Base-by-base conservation (phyloP, 208 protist species). In the Wallacemonas collosoma region DNA sequence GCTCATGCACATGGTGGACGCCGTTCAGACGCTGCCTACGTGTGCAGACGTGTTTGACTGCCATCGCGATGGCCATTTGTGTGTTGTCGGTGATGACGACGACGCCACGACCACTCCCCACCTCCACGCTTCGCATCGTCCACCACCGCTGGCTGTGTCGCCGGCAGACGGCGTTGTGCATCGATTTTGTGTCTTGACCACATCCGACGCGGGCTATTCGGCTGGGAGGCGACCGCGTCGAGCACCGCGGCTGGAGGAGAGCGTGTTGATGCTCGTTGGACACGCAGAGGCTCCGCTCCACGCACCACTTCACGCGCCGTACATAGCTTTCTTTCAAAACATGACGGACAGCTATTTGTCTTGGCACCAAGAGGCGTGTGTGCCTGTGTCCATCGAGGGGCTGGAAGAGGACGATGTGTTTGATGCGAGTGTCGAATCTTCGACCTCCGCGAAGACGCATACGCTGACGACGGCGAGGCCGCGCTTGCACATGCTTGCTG, bases 231-330 rank as follows among this genome's bases (percentile, higher is more conserved):
- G 26, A 15, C 9, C 35, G 26, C 56, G 56, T 3, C 5, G 7
- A 15, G 6, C 35, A 38, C 5, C 56, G 26, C 56, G 56, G 38
- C 36, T 62, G 26, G 56, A 62, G 15, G 56, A 62, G 9, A 38
- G 56, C 56, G 56, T 69, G 65, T 75, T 61, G 57, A 55, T 77
- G 4, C 38, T 86, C 1, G 55, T 86, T 14, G 81, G 81, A 15
- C 77, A 73, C 15, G 44, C 76, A 6, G 76, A 79, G 47, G 71
- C 48, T 6, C 48, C 53, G 26, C 62, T 72, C 15, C 40, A 68
- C 41, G 76, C 76, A 50, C 81, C 81, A 0, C 44, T 86, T 5
- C 76, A 73, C 50, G 35, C 55, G 11, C 64, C 8, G 5, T 12
- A 58, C 7, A 12, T 2, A 11, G 7, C 64, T 17, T 57, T 58